Evolutionary conservation across 2,329 filamentous ascomycete genomes (phyloP).

Genomic region (Magnaporthales sp.): DNA sequence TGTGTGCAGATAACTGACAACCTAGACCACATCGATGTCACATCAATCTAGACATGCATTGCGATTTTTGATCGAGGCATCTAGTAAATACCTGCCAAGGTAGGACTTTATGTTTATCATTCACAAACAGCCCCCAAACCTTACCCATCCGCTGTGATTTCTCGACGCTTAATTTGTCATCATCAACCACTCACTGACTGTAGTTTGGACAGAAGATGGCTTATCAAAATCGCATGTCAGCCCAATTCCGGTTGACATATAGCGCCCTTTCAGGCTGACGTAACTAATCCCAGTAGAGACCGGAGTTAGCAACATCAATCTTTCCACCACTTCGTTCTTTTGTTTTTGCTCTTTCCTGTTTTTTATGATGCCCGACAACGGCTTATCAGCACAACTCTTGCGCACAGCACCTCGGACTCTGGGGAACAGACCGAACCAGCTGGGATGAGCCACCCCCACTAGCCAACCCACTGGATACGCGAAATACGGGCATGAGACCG

Average conservation of each 20-base stretch:
- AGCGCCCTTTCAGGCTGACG: background rate
- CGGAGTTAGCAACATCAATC: background rate
- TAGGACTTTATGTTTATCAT: background rate
- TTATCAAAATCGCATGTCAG: no score
- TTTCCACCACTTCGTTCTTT: no score
- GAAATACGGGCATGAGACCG: background rate
- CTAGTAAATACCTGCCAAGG: no score
- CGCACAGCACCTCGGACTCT: background rate
- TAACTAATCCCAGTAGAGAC: background rate
- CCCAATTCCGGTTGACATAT: no score
- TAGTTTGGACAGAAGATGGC: no score
- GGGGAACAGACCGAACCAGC: background rate
- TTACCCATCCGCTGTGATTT: background rate
- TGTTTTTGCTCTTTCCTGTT: no score
- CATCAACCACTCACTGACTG: background rate
- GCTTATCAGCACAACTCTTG: no score
- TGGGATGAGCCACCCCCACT: background rate
- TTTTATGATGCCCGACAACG: no score
- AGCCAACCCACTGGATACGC: background rate
- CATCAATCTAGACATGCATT: no score
- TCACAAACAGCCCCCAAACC: background rate
- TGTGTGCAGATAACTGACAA: background rate
- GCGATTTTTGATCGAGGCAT: no score
- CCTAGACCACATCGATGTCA: no score
- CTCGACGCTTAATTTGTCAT: background rate